Conservation (phyloP, 495 filamentous ascomycete species). For the Ascodesmis nigricans region DNA sequence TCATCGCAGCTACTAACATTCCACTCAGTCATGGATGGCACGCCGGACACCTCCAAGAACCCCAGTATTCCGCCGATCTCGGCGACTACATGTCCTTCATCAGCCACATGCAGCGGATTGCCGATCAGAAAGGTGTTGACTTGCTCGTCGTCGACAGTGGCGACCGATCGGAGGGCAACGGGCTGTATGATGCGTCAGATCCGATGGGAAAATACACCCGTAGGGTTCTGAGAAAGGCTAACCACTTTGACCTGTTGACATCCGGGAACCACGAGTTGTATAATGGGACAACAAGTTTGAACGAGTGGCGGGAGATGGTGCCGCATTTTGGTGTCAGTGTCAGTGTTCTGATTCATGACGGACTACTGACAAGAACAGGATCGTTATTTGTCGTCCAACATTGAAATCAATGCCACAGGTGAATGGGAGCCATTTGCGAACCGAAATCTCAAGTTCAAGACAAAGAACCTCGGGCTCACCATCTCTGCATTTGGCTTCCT, state of each 20-base stretch:
- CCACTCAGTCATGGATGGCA: constrained; percentile 79
- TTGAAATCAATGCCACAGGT: constrained; percentile 61
- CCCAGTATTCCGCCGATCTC: constrained; percentile 88
- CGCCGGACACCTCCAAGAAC: constrained; percentile 75
- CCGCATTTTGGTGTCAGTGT: constrained; percentile 41
- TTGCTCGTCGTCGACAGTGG: constrained; percentile 82
- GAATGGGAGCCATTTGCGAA: constrained; percentile 54
- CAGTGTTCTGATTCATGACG: background rate
- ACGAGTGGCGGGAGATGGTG: constrained; percentile 56
- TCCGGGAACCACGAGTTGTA: constrained; percentile 95
- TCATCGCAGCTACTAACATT: constrained; percentile 1
- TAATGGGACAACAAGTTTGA: constrained; percentile 46
- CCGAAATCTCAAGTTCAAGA: constrained; percentile 68
- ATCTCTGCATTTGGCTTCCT: constrained; percentile 82
- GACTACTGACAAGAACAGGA: constrained; percentile 23
- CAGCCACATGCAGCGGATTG: constrained; percentile 51
- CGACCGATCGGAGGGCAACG: constrained; percentile 80
- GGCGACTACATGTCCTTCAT: constrained; percentile 94
- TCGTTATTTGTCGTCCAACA: constrained; percentile 69
- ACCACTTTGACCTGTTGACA: constrained; percentile 66
- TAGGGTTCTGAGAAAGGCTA: constrained; percentile 60
- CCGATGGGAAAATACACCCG: constrained; percentile 76
- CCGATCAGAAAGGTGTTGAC: constrained; percentile 57
- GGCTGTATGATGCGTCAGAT: constrained; percentile 74
- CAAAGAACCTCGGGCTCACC: constrained; percentile 62